Percentiles rank a stretch among this genome's conserved stretches.
phyloP scores from a whole-genome alignment of 768 basidiomycete genomes.

The Collybiopsis luxurians region DNA sequence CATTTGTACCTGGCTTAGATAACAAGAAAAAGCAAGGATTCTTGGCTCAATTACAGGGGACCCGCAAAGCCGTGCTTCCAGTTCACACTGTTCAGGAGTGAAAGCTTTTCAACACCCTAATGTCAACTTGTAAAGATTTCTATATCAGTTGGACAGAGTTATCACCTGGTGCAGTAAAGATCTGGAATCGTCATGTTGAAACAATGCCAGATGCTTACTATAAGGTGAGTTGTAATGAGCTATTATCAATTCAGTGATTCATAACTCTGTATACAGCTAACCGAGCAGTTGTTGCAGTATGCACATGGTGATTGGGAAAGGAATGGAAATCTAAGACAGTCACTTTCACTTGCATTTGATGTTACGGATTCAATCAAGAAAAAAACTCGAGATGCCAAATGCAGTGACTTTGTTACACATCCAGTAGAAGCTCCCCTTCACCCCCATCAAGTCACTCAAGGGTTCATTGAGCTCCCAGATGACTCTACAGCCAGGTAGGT shows the following conservation, averaged over 20 bases:
- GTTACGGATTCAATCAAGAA: neutral
- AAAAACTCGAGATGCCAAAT: too few species aligned
- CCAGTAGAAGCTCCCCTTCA: too few species aligned
- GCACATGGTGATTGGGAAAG: neutral
- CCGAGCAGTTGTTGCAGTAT: neutral
- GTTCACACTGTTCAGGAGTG: conserved; percentile 1
- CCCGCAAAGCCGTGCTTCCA: conserved; percentile 6
- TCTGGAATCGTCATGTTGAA: neutral
- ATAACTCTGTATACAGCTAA: neutral
- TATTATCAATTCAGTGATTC: neutral
- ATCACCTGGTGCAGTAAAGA: neutral
- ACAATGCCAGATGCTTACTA: neutral
- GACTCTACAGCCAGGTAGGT: too few species aligned
- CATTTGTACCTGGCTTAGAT: neutral
- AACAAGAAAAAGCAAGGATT: neutral
- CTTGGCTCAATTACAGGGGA: conserved; percentile 1
- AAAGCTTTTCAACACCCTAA: conserved; percentile 1
- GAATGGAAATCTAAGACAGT: neutral
- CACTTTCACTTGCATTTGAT: neutral
- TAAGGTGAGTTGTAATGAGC: neutral
- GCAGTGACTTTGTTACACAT: too few species aligned
- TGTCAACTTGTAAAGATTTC: neutral
- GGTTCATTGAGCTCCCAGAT: too few species aligned
- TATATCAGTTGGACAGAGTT: too few species aligned
- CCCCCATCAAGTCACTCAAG: too few species aligned